Evolutionary conservation across 148 eudicot species (phyloP).

Genomic region (Oxyria digyna): DNA sequence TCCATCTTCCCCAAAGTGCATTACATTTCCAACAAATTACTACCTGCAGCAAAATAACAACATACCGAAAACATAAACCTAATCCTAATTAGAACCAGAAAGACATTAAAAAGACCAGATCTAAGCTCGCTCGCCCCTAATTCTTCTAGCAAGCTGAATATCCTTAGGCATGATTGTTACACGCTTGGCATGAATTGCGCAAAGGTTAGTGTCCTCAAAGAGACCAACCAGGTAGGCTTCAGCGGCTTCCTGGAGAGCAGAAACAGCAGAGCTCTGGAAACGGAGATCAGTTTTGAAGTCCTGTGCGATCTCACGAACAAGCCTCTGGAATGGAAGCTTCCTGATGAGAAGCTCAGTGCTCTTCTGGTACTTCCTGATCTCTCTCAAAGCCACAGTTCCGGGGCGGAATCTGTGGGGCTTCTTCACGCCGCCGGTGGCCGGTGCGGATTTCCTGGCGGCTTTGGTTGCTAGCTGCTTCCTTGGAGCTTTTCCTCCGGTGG

Average conservation of each 20-base stretch:
- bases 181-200: conserved; percentile 8
- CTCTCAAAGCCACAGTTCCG: neutral
- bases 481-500: conserved; percentile 10
- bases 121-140: conserved; percentile 6
- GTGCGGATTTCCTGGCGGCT: conserved; percentile 7
- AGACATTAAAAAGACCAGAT: neutral
- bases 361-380: conserved; percentile 10
- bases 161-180: conserved; percentile 4
- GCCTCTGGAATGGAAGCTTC: conserved; percentile 11
- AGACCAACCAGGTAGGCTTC: neutral
- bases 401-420: conserved; percentile 12
- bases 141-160: conserved; percentile 5
- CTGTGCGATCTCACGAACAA: conserved; percentile 7
- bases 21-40: too few relatives aligned
- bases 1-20: neutral
- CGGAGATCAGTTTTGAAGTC: conserved; percentile 5
- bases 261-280: conserved; percentile 2
- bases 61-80: neutral
- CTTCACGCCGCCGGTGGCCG: conserved; percentile 9
- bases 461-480: conserved; percentile 9
- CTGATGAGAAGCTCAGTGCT: conserved; percentile 8
- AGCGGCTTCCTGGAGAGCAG: neutral
- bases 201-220: conserved; percentile 6
- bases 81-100: neutral
- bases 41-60: neutral